Conservation (phyloP, 2,329 filamentous ascomycete genomes). For the Ampelomyces quisqualis region DNA sequence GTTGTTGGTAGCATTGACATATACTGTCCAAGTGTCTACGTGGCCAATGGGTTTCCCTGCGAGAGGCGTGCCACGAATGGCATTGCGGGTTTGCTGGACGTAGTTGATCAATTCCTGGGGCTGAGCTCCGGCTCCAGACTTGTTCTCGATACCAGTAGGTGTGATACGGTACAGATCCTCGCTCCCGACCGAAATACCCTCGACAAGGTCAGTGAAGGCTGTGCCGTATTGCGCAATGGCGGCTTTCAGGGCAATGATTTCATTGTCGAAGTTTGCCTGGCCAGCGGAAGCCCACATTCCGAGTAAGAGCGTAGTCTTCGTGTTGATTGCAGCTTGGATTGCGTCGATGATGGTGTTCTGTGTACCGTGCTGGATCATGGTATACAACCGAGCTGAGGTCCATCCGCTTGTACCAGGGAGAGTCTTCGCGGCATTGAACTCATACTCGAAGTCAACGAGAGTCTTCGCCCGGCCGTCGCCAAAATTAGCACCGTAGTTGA, state of each 20-base stretch:
- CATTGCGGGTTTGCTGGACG: conserved; percentile 66
- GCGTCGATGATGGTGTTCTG: conserved; percentile 64
- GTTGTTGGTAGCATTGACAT: conserved; percentile 69
- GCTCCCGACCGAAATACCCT: conserved; percentile 80
- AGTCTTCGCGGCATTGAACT: conserved; percentile 66
- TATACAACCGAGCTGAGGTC: conserved; percentile 71
- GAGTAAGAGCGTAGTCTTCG: conserved; percentile 75
- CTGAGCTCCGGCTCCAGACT: conserved; percentile 62
- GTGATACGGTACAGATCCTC: conserved; percentile 70
- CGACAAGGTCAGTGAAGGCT: conserved; percentile 65
- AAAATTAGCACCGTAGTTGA: conserved; percentile 71
- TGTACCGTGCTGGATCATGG: conserved; percentile 69
- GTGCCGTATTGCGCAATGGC: conserved; percentile 70
- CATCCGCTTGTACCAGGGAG: conserved; percentile 62
- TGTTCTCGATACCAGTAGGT: conserved; percentile 64
- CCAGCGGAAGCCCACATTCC: conserved; percentile 81
- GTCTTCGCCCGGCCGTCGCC: conserved; percentile 60
- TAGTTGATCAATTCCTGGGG: conserved; percentile 66
- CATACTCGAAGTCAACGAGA: conserved; percentile 66
- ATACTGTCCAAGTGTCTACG: conserved; percentile 80
- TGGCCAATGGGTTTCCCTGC: conserved; percentile 67
- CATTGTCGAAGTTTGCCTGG: conserved; percentile 64
- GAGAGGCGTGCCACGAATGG: conserved; percentile 64
- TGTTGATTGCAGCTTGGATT: conserved; percentile 79
- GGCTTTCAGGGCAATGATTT: conserved; percentile 68